Evolutionary conservation across 1,139 yeast genomes (phyloP).

Genomic region (Candida sanyaensis): DNA sequence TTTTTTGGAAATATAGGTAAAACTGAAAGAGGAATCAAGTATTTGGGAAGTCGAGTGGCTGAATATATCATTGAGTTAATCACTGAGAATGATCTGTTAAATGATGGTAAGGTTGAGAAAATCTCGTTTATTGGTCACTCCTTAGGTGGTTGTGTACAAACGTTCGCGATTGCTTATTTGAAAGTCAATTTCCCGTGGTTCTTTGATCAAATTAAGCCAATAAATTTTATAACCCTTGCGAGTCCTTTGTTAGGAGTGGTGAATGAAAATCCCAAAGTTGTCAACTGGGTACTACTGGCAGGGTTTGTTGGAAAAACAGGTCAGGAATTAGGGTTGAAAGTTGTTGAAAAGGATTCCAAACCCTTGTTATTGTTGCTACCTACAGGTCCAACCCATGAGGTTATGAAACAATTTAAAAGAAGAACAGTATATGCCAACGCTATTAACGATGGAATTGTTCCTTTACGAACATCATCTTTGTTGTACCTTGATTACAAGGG

Average conservation of each 20-base stretch:
- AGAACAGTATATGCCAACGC: slow-evolving; percentile 81
- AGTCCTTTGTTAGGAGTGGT: slow-evolving; percentile 85
- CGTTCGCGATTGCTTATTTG: slow-evolving; percentile 84
- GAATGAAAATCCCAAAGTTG: slow-evolving; percentile 85
- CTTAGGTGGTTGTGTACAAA: slow-evolving; percentile 86
- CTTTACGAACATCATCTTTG: slow-evolving; percentile 82
- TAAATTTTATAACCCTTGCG: slow-evolving; percentile 84
- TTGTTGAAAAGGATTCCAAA: slow-evolving; percentile 35
- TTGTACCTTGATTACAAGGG: slow-evolving; percentile 64
- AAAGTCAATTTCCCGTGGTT: slow-evolving; percentile 68
- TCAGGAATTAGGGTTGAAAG: slow-evolving; percentile 75
- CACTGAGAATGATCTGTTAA: slow-evolving; percentile 32
- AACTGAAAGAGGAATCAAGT: slow-evolving; percentile 89
- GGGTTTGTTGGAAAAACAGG: slow-evolving; percentile 96
- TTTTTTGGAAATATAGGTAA: slow-evolving; percentile 82
- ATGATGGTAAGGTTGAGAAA: slow-evolving; percentile 44
- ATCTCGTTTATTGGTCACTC: slow-evolving; percentile 93
- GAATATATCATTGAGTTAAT: slow-evolving; percentile 69
- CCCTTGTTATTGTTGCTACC: slow-evolving; percentile 80
- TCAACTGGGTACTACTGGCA: slow-evolving; percentile 79
- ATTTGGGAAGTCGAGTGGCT: slow-evolving; percentile 80
- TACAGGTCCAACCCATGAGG: slow-evolving; percentile 74
- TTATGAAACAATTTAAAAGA: slow-evolving; percentile 61
- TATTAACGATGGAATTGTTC: slow-evolving; percentile 91
- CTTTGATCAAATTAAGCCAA: slow-evolving; percentile 65